Conservation (phyloP, 305 asterid species). For the Solanum hybrid region DNA sequence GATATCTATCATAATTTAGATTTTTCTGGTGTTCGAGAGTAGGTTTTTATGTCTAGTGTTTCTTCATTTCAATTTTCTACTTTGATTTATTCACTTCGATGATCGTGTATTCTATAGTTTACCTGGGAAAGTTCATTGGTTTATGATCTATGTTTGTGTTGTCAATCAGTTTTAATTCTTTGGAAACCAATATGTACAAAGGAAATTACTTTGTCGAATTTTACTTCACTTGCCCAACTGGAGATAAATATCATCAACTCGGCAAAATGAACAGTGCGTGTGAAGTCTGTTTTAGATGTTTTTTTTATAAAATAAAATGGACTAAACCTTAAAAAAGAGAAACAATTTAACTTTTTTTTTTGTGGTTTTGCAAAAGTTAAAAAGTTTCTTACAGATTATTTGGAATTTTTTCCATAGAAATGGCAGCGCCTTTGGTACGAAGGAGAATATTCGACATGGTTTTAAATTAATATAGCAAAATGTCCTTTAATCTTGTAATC, state of each 20-base stretch:
- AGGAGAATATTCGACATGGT: background rate
- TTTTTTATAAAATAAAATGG: background rate
- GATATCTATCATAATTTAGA: background rate
- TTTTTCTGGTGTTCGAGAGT: background rate
- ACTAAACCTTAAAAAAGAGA: background rate
- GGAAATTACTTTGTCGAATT: background rate
- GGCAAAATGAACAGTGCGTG: background rate
- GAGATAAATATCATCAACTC: background rate
- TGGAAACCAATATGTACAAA: background rate
- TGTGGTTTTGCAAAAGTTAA: background rate
- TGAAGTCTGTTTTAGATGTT: background rate
- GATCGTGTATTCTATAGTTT: background rate
- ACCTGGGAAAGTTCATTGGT: background rate
- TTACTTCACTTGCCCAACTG: background rate
- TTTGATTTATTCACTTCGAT: background rate
- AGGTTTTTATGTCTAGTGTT: background rate
- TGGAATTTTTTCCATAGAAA: background rate
- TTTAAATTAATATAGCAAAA: too few relatives aligned
- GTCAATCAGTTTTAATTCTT: background rate
- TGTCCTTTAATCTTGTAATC: accelerated
- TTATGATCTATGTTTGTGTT: background rate
- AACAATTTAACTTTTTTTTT: background rate
- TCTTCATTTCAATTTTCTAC: background rate
- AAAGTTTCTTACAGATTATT: background rate
- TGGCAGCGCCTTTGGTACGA: background rate